Evolutionary conservation across 176 grass and related monocot species (phyloP), one percentile per base, ranked within the genome.

Genomic region (Puya raimondii): DNA sequence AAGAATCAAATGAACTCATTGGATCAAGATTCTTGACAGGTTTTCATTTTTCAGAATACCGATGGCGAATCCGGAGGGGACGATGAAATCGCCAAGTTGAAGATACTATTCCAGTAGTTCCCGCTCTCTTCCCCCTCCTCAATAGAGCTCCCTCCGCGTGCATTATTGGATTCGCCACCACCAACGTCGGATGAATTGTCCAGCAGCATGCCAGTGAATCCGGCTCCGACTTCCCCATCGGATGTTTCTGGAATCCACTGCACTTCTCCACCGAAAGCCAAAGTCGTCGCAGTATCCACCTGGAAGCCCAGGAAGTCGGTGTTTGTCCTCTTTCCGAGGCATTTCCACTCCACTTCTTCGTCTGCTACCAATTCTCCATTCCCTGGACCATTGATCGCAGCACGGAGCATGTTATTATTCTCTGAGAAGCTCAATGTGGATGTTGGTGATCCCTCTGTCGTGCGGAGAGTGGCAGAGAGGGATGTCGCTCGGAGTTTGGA

Each of bases 21-120:
- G 56, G 21, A 18, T 18, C 16, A 61, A 61, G 14, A 56, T n/a
- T 56, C 52, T 23, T 54, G 61, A 63, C 70, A 68, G 33, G 33
- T 42, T 42, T 42, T 42, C 33, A 52, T 22, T n/a, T 68, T 81
- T 76, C 82, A 90, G 70, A 95, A 75, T 12, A 90, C 72, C 11
- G 76, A 49, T 50, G 80, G 71, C 0, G 82, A 80, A 54, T 77
- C 73, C 33, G 85, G 67, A 58, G 86, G 72, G 23, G 83, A 76
- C 65, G 91, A 84, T 17, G 89, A 86, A 73, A 81, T 84, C 68
- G 86, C 89, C 68, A 92, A 88, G 71, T 88, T 80, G 11, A 99
- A 72, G 65, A 99, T 90, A 27, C 82, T 88, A 54, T 83, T 93
- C 94, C 94, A 99, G 76, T 99, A 99, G 72, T 81, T 86, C 72